Conservation (phyloP, 345 rosid species). For the Clausena lansium region DNA sequence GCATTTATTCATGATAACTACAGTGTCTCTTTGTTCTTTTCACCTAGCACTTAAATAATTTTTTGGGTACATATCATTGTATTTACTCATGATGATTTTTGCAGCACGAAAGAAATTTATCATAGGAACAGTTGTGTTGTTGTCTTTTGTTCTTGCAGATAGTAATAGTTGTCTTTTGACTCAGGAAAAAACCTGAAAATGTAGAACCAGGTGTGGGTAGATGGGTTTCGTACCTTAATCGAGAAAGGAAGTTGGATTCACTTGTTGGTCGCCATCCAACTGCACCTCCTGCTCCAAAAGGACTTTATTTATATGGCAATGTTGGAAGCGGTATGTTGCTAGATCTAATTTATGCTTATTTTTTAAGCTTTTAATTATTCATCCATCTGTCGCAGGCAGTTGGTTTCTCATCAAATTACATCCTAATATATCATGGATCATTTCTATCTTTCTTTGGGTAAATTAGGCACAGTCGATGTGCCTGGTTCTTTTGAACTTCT, state of each 20-base stretch:
- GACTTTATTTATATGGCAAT: constrained; percentile 84
- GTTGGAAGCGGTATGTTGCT: constrained; percentile 82
- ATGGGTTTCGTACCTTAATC: constrained; percentile 93
- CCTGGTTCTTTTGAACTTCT: constrained; percentile 7
- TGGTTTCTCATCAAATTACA: constrained; percentile 1
- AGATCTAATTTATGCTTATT: constrained; percentile 11
- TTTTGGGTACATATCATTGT: not conserved
- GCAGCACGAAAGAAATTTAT: not conserved
- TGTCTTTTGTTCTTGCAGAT: not conserved
- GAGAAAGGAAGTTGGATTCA: constrained; percentile 82
- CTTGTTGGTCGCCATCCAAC: constrained; percentile 68
- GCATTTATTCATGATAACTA: not conserved
- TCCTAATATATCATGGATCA: not conserved
- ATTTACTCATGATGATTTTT: not conserved
- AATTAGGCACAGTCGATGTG: not conserved
- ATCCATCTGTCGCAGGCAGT: not conserved
- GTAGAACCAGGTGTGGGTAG: constrained; percentile 90
- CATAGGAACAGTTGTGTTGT: not conserved
- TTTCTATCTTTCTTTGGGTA: not conserved
- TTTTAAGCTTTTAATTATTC: not conserved
- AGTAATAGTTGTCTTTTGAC: constrained; percentile 4
- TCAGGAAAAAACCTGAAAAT: constrained; percentile 52
- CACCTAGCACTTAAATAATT: not conserved
- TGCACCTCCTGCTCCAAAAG: constrained; percentile 83
- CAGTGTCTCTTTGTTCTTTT: not conserved